Conservation (phyloP, 352 stramenopile species). For the Phytophthora pseudosyringae region DNA sequence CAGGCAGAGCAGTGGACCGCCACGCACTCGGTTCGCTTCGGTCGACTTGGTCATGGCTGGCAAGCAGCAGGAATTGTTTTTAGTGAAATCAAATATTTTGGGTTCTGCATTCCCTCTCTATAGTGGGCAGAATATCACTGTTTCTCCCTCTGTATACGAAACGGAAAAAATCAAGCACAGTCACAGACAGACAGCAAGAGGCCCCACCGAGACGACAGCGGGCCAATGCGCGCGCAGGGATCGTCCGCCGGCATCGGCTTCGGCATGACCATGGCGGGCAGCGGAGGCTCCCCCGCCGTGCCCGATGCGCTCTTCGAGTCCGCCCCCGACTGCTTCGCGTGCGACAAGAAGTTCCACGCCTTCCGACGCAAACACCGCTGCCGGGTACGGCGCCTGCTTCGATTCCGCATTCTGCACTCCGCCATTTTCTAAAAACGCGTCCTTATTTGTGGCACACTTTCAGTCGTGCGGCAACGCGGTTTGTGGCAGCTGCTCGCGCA, state of each 20-base stretch:
- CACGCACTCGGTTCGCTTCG: conserved; percentile 65
- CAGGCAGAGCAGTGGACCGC: neutral
- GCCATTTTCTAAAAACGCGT: neutral
- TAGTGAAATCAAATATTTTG: conserved; percentile 6
- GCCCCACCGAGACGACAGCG: conserved; percentile 3
- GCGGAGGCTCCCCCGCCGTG: conserved; percentile 29
- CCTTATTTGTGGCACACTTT: neutral
- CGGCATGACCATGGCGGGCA: conserved; percentile 29
- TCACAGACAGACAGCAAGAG: conserved; percentile 1
- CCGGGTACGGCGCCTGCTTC: conserved; percentile 41
- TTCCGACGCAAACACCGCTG: conserved; percentile 88
- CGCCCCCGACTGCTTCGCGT: conserved; percentile 73
- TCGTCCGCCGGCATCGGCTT: conserved; percentile 31
- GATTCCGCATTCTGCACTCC: neutral
- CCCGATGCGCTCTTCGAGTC: conserved; percentile 63
- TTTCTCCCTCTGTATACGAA: conserved; percentile 16
- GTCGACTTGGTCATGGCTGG: conserved; percentile 61
- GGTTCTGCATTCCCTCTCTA: conserved; percentile 10
- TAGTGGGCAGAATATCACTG: conserved; percentile 4
- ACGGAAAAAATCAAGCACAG: conserved; percentile 22
- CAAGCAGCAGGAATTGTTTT: too few relatives aligned
- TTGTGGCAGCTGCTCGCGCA: conserved; percentile 74
- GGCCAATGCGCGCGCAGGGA: conserved; percentile 29
- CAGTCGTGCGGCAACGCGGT: conserved; percentile 84
- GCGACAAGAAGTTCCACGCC: conserved; percentile 87